Conservation (phyloP, 2,329 filamentous ascomycete genomes). For the Xylogone sp. region DNA sequence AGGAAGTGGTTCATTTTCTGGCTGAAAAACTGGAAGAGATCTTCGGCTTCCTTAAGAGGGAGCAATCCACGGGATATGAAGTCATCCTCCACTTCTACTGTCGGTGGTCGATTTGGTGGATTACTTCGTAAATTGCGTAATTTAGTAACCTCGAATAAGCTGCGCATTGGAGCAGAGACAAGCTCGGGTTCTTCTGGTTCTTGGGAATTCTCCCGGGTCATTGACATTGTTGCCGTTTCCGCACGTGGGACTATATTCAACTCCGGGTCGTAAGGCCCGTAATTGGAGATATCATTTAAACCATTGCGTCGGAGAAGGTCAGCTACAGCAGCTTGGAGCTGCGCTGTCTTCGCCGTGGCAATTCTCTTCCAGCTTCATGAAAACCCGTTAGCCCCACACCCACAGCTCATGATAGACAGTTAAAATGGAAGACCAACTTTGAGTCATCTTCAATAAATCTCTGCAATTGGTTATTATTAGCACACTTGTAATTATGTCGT, state of each 20-base stretch:
- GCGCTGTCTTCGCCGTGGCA: constrained; percentile 35
- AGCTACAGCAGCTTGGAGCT: constrained; percentile 39
- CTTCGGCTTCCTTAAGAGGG: constrained; percentile 39
- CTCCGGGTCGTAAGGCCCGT: constrained; percentile 30
- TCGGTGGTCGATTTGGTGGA: constrained; percentile 30
- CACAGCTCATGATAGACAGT: neutral
- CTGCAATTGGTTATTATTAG: neutral
- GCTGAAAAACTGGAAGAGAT: constrained; percentile 42
- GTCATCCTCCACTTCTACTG: constrained; percentile 34
- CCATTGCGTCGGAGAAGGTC: constrained; percentile 32
- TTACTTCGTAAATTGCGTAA: constrained; percentile 32
- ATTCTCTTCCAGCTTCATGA: constrained; percentile 37
- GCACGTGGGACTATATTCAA: constrained; percentile 7
- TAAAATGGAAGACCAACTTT: neutral
- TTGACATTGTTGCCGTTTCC: constrained; percentile 35
- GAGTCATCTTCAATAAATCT: neutral
- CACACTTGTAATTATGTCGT: neutral
- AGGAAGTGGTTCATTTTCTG: constrained; percentile 44
- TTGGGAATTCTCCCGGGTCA: constrained; percentile 41
- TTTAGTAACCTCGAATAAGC: constrained; percentile 48
- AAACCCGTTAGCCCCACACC: neutral
- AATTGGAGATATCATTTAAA: constrained; percentile 33
- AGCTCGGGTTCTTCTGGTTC: constrained; percentile 12
- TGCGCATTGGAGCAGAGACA: constrained; percentile 40
- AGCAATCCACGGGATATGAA: constrained; percentile 45